Percentiles rank a stretch among this genome's conserved stretches.
These are phyloP conservation scores for Chimonanthus praecox DNA, from an alignment of 164 flowering plant species.

Conservation along the genomic window DNA sequence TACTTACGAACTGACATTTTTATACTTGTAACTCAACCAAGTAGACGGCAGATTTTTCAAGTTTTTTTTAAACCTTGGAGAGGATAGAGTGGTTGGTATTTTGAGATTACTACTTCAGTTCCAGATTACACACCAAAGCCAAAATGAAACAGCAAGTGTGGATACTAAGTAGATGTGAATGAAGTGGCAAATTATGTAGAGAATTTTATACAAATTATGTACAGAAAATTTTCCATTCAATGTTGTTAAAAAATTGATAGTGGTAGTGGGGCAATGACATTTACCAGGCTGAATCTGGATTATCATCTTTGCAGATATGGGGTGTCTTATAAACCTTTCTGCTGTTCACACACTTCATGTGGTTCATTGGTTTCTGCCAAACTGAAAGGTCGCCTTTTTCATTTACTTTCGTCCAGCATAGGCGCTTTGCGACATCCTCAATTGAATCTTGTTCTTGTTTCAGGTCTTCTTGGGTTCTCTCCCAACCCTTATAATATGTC, in stretches of 20 bases:
- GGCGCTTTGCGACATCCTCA: conserved; percentile 63
- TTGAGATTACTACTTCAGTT: not conserved
- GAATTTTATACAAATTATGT: not conserved
- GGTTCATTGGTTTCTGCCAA: conserved; percentile 93
- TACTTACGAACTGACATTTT: not conserved
- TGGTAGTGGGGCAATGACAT: not conserved
- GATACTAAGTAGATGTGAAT: not conserved
- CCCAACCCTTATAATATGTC: conserved; percentile 95
- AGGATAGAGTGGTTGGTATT: not conserved
- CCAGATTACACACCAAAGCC: not conserved
- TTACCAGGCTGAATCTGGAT: conserved; percentile 83
- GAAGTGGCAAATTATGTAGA: not conserved
- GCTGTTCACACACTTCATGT: conserved; percentile 55
- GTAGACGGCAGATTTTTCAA: not conserved
- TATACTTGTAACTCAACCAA: not conserved
- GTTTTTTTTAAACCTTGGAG: not conserved
- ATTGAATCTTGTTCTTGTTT: conserved; percentile 85
- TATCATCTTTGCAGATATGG: conserved; percentile 73
- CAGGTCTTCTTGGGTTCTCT: conserved; percentile 83
- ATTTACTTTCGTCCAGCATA: conserved; percentile 88
- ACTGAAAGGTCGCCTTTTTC: conserved; percentile 78
- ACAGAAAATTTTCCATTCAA: not conserved
- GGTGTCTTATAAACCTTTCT: conserved; percentile 42
- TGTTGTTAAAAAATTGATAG: not conserved
- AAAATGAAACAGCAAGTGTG: not conserved